Conservation (phyloP, 345 rosid genomes). For the Psidium friedrichsthalianum region DNA sequence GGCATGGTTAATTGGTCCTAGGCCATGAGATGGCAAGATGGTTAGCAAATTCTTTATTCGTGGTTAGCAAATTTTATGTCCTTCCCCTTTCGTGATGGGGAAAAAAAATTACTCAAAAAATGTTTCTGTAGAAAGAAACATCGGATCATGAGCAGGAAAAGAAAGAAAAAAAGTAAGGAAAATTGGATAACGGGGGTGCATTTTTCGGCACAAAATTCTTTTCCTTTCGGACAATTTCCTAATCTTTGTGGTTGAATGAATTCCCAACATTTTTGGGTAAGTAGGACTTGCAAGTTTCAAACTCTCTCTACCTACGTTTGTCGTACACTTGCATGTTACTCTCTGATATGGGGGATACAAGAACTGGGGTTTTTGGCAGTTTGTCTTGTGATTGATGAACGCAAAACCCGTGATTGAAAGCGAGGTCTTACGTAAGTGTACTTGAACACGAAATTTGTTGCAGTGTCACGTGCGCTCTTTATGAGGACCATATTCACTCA, state of each 20-base stretch:
- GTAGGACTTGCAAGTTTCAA: not conserved
- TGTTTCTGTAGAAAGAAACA: not conserved
- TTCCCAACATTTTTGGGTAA: not conserved
- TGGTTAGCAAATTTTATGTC: not conserved
- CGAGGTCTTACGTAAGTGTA: not conserved
- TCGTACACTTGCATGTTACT: not conserved
- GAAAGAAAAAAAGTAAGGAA: not conserved
- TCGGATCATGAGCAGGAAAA: not conserved
- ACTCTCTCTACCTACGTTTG: not conserved
- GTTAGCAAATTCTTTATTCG: not conserved
- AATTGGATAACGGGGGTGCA: not conserved
- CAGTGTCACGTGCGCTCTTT: not conserved
- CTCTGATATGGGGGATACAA: not conserved
- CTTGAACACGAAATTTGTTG: not conserved
- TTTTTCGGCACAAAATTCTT: not conserved
- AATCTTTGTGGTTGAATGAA: not conserved
- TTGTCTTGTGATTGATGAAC: not conserved
- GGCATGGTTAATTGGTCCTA: slow-evolving; percentile 23
- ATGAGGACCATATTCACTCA: not conserved
- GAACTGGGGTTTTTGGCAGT: not conserved
- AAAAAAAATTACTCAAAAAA: not conserved
- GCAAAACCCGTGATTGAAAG: not conserved
- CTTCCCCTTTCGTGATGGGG: not conserved
- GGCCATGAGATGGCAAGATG: not conserved
- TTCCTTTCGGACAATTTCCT: not conserved